Percentiles rank a stretch among this genome's conserved stretches.
Evolutionary conservation across 2,329 filamentous ascomycete genomes (phyloP).

Genomic region (Mollisiaceae sp.): DNA sequence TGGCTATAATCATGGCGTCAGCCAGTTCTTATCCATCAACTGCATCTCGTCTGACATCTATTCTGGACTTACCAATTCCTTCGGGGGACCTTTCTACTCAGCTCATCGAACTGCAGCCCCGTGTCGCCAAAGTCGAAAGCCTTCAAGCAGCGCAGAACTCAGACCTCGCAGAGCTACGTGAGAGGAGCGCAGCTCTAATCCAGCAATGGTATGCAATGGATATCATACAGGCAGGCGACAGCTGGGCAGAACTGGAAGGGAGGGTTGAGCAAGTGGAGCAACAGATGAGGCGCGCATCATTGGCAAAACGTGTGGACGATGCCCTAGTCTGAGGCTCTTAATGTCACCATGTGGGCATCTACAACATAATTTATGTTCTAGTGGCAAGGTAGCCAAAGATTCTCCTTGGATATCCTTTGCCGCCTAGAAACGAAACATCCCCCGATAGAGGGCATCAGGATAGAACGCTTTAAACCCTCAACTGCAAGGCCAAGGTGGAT

Average conservation of each 20-base stretch:
- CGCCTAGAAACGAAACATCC: not conserved
- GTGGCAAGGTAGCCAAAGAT: slow-evolving; percentile 7
- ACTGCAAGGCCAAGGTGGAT: not conserved
- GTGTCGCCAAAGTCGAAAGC: slow-evolving; percentile 40
- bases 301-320: slow-evolving; percentile 33
- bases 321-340: slow-evolving; percentile 26
- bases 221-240: slow-evolving; percentile 40
- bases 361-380: not conserved
- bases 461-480: not conserved
- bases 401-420: slow-evolving; percentile 21
- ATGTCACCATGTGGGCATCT: slow-evolving; percentile 13
- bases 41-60: slow-evolving; percentile 42
- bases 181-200: slow-evolving; percentile 39
- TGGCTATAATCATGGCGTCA: slow-evolving; percentile 42
- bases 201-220: slow-evolving; percentile 42
- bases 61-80: slow-evolving; percentile 42
- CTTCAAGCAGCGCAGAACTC: slow-evolving; percentile 40
- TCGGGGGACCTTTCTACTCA: slow-evolving; percentile 39
- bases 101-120: slow-evolving; percentile 42
- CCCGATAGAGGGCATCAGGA: not conserved
- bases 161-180: slow-evolving; percentile 39
- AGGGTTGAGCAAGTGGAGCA: slow-evolving; percentile 40
- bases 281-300: slow-evolving; percentile 32
- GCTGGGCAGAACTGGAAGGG: slow-evolving; percentile 42
- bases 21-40: slow-evolving; percentile 42